A percentile compares a stretch with the other conserved stretches of the same genome.
Conservation (phyloP, 1,284 basidiomycete species). For the Chalciporus sp. region DNA sequence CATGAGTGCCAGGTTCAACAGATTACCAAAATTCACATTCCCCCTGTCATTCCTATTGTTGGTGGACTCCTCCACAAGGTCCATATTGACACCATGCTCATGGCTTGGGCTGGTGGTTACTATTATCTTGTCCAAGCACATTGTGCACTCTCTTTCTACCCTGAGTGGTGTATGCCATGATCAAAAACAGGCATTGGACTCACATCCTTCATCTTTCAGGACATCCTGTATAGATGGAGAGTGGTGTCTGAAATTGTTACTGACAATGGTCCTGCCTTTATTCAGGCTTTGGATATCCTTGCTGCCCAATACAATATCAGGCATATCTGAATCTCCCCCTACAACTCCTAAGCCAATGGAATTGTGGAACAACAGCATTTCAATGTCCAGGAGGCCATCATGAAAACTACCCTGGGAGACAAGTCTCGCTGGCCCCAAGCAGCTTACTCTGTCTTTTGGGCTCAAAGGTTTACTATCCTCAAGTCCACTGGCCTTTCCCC, state of each 20-base stretch:
- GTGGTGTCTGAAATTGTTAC: conserved; percentile 17
- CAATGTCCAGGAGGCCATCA: conserved; percentile 19
- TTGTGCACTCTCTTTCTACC: conserved; percentile 24
- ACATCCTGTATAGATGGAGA: conserved; percentile 8
- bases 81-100: conserved; percentile 20
- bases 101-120: background rate
- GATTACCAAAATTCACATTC: conserved; percentile 11
- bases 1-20: conserved; percentile 16
- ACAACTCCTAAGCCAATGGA: conserved; percentile 37
- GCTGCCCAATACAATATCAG: conserved; percentile 35
- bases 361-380: conserved; percentile 31
- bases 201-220: conserved; percentile 1
- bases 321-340: conserved; percentile 41
- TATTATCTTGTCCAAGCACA: conserved; percentile 1
- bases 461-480: conserved; percentile 24
- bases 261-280: conserved; percentile 23
- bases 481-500: conserved; percentile 37
- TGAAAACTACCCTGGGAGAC: conserved; percentile 40
- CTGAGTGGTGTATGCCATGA: conserved; percentile 19
- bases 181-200: conserved; percentile 12
- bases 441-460: conserved; percentile 41
- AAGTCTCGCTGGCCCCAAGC: background rate
- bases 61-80: conserved; percentile 35
- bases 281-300: conserved; percentile 36
- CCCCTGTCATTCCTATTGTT: conserved; percentile 33